These are phyloP conservation scores for Fusarium robinianum DNA, from an alignment of 2,329 filamentous ascomycete species.

Conservation along the genomic window DNA sequence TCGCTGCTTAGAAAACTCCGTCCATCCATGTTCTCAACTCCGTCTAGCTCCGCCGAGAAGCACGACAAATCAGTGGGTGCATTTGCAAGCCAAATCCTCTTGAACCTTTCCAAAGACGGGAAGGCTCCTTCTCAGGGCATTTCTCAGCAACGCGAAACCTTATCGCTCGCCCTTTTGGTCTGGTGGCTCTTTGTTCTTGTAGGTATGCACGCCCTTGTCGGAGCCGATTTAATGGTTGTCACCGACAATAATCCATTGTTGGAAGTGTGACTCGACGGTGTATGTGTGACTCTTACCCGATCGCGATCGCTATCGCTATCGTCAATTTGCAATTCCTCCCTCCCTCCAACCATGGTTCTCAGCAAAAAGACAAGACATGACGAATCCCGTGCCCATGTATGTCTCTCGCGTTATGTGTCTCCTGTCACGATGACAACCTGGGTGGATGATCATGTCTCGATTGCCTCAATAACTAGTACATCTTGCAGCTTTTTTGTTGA, in stretches of 20 bases:
- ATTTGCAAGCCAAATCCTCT: slow-evolving; percentile 25
- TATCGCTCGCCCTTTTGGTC: slow-evolving; percentile 23
- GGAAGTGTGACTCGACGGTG: slow-evolving; percentile 21
- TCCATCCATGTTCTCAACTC: slow-evolving; percentile 15
- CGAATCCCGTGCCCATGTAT: slow-evolving; percentile 27
- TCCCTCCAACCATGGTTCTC: slow-evolving; percentile 18
- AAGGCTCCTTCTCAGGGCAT: slow-evolving; percentile 10
- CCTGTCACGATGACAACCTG: slow-evolving; percentile 30
- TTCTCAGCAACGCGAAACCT: slow-evolving; percentile 31
- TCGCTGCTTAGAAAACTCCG: slow-evolving; percentile 29
- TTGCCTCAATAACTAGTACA: not conserved
- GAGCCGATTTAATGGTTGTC: slow-evolving; percentile 14
- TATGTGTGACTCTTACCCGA: slow-evolving; percentile 21
- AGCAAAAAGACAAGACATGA: slow-evolving; percentile 21
- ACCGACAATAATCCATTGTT: slow-evolving; percentile 20
- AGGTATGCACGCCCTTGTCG: no score
- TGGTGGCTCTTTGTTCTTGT: no score
- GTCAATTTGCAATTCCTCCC: slow-evolving; percentile 6
- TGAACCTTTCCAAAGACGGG: slow-evolving; percentile 16
- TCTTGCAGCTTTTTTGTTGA: slow-evolving; percentile 13
- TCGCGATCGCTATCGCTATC: slow-evolving; percentile 8
- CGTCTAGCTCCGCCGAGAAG: slow-evolving; percentile 20
- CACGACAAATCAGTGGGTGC: slow-evolving; percentile 23
- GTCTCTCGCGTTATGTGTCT: slow-evolving; percentile 11
- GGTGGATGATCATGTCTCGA: slow-evolving; percentile 22